These are phyloP conservation scores for Juglanconis juglandina DNA, from an alignment of 2,329 filamentous ascomycete genomes.

Conservation along the genomic window DNA sequence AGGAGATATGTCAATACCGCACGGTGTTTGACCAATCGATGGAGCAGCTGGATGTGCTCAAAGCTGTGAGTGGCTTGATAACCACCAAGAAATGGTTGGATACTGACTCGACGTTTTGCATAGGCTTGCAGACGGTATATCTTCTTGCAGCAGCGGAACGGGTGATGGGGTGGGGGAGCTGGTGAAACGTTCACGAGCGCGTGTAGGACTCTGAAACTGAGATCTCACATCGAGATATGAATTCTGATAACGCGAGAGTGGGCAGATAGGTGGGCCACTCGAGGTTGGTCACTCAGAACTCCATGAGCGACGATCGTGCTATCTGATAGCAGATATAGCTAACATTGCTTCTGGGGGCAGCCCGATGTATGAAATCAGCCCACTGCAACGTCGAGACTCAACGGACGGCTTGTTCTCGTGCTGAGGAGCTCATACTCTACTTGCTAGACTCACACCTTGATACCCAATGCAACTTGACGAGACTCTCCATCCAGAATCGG, in stretches of 20 bases:
- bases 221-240: neutral
- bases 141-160: slow-evolving; percentile 27
- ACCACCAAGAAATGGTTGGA: slow-evolving; percentile 10
- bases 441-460: neutral
- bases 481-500: neutral
- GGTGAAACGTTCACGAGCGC: neutral
- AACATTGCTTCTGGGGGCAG: neutral
- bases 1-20: slow-evolving; percentile 83
- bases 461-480: neutral
- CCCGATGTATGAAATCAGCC: neutral
- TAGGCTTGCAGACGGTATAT: slow-evolving; percentile 56
- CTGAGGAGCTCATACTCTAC: neutral
- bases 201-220: neutral
- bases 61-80: slow-evolving; percentile 47
- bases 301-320: neutral
- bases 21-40: slow-evolving; percentile 80
- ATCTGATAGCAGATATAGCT: neutral
- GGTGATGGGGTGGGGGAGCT: slow-evolving; percentile 19
- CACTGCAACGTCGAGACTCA: neutral
- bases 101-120: slow-evolving; percentile 12
- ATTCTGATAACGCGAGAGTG: neutral
- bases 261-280: neutral
- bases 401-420: neutral
- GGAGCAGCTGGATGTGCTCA: slow-evolving; percentile 67
- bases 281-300: neutral